phyloP scores from a whole-genome alignment of 1,139 yeast genomes.

The Kazachstania sp. region DNA sequence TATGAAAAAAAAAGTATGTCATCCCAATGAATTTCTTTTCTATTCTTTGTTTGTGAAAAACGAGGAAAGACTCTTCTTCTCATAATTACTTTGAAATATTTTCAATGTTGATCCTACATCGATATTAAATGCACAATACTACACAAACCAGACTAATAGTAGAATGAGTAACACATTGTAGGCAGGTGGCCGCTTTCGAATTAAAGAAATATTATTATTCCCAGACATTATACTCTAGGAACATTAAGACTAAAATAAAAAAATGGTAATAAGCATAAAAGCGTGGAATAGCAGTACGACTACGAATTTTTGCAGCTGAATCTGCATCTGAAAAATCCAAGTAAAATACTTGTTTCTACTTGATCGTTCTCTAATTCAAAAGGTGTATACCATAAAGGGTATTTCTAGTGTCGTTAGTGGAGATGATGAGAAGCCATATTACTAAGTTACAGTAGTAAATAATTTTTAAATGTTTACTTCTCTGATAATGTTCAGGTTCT shows the following conservation, averaged over 20 bases:
- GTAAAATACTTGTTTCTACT: too few species aligned
- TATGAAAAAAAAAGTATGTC: too few species aligned
- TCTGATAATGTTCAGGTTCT: too few species aligned
- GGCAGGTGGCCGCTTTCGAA: neutral
- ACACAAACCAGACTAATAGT: neutral
- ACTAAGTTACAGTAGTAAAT: too few species aligned
- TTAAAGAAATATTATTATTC: too few species aligned
- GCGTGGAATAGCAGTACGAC: neutral
- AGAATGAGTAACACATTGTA: neutral
- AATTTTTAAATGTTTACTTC: too few species aligned
- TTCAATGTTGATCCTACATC: neutral
- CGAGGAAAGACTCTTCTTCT: neutral
- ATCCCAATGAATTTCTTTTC: too few species aligned
- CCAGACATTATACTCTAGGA: neutral
- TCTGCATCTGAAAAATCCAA: neutral
- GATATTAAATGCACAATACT: neutral
- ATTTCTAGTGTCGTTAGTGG: too few species aligned
- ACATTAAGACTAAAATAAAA: neutral
- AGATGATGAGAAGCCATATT: too few species aligned
- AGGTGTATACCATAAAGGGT: too few species aligned
- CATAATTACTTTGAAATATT: neutral
- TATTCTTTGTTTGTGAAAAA: neutral
- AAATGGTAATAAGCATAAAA: neutral
- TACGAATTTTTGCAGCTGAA: neutral
- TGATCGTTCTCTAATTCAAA: too few species aligned